Conservation (phyloP, 371 early-diverging fungal genomes). For the Apophysomyces variabilis region DNA sequence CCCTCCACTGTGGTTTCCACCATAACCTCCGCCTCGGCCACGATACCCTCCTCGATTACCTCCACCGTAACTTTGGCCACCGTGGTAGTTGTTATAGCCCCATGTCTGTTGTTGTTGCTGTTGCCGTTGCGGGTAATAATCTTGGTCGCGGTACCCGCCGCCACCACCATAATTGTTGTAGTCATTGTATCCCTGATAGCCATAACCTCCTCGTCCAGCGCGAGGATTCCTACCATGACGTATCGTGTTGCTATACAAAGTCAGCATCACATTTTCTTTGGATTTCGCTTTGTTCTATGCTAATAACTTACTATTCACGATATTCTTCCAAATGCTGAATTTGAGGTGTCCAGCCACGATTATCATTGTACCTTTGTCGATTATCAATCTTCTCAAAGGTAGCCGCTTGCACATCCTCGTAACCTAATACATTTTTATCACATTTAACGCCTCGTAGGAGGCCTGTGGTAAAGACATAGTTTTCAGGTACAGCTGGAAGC, state of each 20-base stretch:
- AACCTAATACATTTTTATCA: conserved; percentile 40
- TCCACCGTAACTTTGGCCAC: conserved; percentile 11
- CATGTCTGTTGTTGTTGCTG: neutral
- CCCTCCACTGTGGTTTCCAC: conserved; percentile 20
- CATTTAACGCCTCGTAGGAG: conserved; percentile 60
- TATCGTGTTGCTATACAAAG: conserved; percentile 24
- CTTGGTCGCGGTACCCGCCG: conserved; percentile 10
- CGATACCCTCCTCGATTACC: conserved; percentile 7
- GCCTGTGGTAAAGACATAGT: conserved; percentile 46
- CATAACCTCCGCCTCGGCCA: conserved; percentile 10
- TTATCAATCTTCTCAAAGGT: conserved; percentile 51
- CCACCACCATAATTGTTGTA: conserved; percentile 13
- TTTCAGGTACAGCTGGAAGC: conserved; percentile 49
- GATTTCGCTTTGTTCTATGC: neutral
- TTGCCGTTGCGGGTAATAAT: conserved; percentile 6
- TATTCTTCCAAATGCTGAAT: conserved; percentile 53
- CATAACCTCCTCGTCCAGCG: conserved; percentile 17
- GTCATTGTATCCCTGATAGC: conserved; percentile 16
- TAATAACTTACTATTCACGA: conserved; percentile 39
- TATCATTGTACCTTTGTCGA: conserved; percentile 28
- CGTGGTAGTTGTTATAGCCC: conserved; percentile 15
- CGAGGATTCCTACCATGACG: conserved; percentile 16
- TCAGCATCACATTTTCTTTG: neutral
- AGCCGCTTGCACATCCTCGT: conserved; percentile 61
- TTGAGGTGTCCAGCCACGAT: conserved; percentile 49